phyloP scores from a whole-genome alignment of 768 basidiomycete species.

The Suillus alpinus region DNA sequence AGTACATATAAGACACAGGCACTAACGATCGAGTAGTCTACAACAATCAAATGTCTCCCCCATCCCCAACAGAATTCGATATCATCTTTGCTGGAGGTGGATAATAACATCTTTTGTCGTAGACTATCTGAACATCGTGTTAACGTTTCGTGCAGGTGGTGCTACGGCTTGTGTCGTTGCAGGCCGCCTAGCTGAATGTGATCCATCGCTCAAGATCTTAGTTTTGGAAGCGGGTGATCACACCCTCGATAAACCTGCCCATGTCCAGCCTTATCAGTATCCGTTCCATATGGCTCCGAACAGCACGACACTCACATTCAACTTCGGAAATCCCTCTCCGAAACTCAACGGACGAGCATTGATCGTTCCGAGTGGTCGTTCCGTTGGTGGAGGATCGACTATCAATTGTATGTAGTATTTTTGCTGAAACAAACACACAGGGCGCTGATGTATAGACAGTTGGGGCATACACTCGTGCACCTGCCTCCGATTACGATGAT shows the following conservation, averaged over 20 bases:
- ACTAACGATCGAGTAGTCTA: neutral
- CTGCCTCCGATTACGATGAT: slow-evolving; percentile 53
- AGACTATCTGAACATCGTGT: neutral
- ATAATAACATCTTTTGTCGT: neutral
- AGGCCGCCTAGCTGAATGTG: slow-evolving; percentile 25
- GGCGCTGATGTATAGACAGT: slow-evolving; percentile 18
- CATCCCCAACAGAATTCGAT: neutral
- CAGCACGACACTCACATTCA: slow-evolving; percentile 17
- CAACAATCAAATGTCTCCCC: neutral
- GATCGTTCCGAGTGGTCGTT: slow-evolving; percentile 21
- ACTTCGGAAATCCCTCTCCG: slow-evolving; percentile 16
- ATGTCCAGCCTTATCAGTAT: slow-evolving; percentile 23
- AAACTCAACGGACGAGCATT: slow-evolving; percentile 13
- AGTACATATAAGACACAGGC: neutral
- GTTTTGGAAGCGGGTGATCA: slow-evolving; percentile 28
- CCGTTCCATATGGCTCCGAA: slow-evolving; percentile 14
- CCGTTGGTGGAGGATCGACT: slow-evolving; percentile 31
- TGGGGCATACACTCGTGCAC: slow-evolving; percentile 55
- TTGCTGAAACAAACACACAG: slow-evolving; percentile 2
- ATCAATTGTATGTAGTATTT: slow-evolving; percentile 47
- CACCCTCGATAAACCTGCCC: slow-evolving; percentile 19
- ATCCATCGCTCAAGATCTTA: slow-evolving; percentile 22
- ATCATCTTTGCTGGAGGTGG: slow-evolving; percentile 48
- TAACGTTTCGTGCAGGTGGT: slow-evolving; percentile 26
- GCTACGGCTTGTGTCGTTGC: slow-evolving; percentile 33